Percentiles rank a stretch among this genome's conserved stretches.
These are phyloP conservation scores for Porphyra umbilicalis DNA, from an alignment of 31 red algal genomes.

Conservation along the genomic window DNA sequence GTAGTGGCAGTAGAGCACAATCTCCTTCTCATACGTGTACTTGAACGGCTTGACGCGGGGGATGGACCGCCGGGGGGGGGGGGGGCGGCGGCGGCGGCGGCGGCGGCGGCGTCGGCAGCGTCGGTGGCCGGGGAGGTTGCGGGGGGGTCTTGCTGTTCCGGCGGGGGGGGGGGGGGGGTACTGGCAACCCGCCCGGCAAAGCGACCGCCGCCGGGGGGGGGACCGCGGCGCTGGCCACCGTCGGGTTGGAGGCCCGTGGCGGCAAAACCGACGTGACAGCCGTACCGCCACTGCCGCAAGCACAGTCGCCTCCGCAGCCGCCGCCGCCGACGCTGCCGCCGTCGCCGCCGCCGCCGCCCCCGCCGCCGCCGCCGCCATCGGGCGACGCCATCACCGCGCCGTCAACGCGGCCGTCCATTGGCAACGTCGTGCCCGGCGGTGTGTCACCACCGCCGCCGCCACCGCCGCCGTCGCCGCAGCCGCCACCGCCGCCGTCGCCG, in stretches of 20 bases:
- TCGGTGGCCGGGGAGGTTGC: background rate
- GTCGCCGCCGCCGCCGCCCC: background rate
- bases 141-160: background rate
- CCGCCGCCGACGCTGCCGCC: background rate
- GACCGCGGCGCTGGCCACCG: too few species aligned
- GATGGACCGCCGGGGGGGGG: conserved; percentile 6
- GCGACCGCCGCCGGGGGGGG: too few species aligned
- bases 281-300: too few species aligned
- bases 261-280: too few species aligned
- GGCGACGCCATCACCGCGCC: background rate
- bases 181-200: too few species aligned
- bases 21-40: conserved; percentile 96
- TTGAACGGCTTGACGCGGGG: conserved; percentile 97
- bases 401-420: too few species aligned
- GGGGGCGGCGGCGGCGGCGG: background rate
- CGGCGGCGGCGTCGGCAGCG: too few species aligned
- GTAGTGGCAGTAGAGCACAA: conserved; percentile 95
- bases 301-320: too few species aligned
- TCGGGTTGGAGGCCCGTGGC: too few species aligned
- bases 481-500: background rate
- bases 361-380: background rate
- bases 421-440: too few species aligned
- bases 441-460: background rate
- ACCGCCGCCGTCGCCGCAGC: background rate
- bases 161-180: too few species aligned